phyloP scores from a whole-genome alignment of 257 asterid species.

The Przewalskia tangutica region DNA sequence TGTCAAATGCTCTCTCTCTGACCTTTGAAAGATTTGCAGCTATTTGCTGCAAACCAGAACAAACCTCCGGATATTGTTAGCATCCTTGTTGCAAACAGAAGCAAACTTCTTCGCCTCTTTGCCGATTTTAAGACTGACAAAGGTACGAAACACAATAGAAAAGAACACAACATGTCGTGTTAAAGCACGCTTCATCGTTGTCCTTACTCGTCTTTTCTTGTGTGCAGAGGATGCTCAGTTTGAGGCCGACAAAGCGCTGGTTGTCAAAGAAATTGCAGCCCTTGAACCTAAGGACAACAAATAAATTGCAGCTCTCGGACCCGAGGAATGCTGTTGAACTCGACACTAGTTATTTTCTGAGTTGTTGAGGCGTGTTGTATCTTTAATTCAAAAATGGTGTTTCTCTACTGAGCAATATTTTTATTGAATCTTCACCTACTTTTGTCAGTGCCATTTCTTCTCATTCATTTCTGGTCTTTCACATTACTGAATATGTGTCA shows the following conservation, averaged over 20 bases:
- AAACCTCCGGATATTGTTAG: slow-evolving; percentile 79
- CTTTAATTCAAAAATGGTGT: not conserved
- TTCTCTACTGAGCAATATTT: not conserved
- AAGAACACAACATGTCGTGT: not conserved
- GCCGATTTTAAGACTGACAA: slow-evolving; percentile 73
- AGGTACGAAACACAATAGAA: slow-evolving; percentile 25
- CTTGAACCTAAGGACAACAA: slow-evolving; percentile 60
- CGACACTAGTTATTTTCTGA: not conserved
- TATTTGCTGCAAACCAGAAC: slow-evolving; percentile 81
- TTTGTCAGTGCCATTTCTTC: not conserved
- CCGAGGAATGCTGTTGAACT: slow-evolving; percentile 22
- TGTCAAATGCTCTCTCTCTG: not conserved
- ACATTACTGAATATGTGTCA: not conserved
- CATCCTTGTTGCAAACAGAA: slow-evolving; percentile 63
- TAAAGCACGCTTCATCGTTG: not conserved
- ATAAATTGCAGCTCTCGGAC: slow-evolving; percentile 43
- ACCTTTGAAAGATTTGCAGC: slow-evolving; percentile 28
- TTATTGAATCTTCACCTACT: not conserved
- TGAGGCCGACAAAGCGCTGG: slow-evolving; percentile 87
- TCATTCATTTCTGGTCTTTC: not conserved
- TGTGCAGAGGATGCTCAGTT: slow-evolving; percentile 80
- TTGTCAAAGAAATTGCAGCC: slow-evolving; percentile 69
- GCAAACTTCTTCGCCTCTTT: slow-evolving; percentile 81
- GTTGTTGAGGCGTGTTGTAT: not conserved
- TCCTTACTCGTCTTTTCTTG: slow-evolving; percentile 5